Evolutionary conservation across 768 basidiomycete genomes (phyloP), one percentile per base, ranked within the genome.

Genomic region (Leccinum ochraceum): DNA sequence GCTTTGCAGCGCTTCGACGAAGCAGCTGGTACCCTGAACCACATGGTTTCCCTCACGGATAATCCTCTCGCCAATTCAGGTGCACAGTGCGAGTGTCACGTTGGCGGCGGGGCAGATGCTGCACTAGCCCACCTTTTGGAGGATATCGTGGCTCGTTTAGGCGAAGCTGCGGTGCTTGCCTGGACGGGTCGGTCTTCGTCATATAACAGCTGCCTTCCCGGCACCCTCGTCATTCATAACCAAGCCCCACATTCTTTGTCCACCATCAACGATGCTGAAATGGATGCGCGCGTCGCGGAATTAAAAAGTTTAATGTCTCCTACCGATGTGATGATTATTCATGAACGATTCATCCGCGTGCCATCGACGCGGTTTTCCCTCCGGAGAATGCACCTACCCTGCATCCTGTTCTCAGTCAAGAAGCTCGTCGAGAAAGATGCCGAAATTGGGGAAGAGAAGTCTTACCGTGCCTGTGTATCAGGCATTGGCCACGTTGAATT

Each of bases 141-240:
- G 1, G 60, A 66, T 28, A 59, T 66, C 3, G 37, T 62, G 7
- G 7, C 36, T 3, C 58, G 60, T 11, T 54, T 42, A 1, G 58
- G 60, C 0, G 63, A 59, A 0, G 32, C 59, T 20, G 57, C 56
- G 0, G 65, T 62, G 6, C 53, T 66, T 44, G 49, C 22, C n/a
- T 66, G 65, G 65, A 20, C 34, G 4, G 64, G 63, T 11, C 32
- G 46, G 20, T 36, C 63, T 1, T 66, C 64, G 0, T 7, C 32
- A 5, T 66, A 66, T 14, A 66, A 66, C 11, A 66, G 62, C 7
- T 65, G 64, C 28, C 58, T 65, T 26, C 63, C 64, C 0, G 32
- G 14, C 3, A 30, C 56, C 16, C 44, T 64, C 16, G 34, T 16
- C 1, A 51, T 56, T 3, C 65, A 65, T 11, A 36, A 14, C 1